phyloP scores from a whole-genome alignment of 2,329 filamentous ascomycete species.

The Pseudopithomyces maydicus region DNA sequence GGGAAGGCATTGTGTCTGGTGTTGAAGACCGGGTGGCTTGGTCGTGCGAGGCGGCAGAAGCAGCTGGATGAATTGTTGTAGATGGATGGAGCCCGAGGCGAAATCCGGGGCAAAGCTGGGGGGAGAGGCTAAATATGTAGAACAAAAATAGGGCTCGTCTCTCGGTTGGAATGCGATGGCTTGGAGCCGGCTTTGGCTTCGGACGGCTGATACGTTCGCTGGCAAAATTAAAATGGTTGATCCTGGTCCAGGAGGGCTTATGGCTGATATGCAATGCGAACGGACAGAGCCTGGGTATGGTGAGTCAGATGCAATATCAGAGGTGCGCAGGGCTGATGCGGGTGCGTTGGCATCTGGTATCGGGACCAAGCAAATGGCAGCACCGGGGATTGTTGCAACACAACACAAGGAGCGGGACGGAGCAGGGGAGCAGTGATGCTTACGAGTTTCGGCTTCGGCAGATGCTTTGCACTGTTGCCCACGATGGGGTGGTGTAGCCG shows the following conservation, averaged over 20 bases:
- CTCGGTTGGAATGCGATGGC: conserved; percentile 17
- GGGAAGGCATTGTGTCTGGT: conserved; percentile 32
- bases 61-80: conserved; percentile 1
- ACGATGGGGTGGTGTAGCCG: conserved; percentile 15
- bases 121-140: conserved; percentile 26
- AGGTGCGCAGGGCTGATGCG: conserved; percentile 33
- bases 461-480: conserved; percentile 15
- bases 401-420: conserved; percentile 32
- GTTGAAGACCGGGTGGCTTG: background rate
- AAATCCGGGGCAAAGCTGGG: conserved; percentile 17
- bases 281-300: conserved; percentile 27
- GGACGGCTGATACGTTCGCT: conserved; percentile 33
- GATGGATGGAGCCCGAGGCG: conserved; percentile 14
- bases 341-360: conserved; percentile 37
- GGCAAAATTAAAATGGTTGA: conserved; percentile 35
- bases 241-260: conserved; percentile 27
- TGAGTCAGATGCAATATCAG: conserved; percentile 47
- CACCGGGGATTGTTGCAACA: conserved; percentile 27
- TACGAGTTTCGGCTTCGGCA: conserved; percentile 24
- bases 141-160: conserved; percentile 12
- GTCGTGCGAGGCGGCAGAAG: background rate
- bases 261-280: conserved; percentile 27
- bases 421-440: conserved; percentile 31
- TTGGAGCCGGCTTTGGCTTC: conserved; percentile 31
- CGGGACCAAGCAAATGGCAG: conserved; percentile 23